These are phyloP conservation scores for Diaporthe longicolla DNA, from an alignment of 2,329 filamentous ascomycete species.

Conservation along the genomic window DNA sequence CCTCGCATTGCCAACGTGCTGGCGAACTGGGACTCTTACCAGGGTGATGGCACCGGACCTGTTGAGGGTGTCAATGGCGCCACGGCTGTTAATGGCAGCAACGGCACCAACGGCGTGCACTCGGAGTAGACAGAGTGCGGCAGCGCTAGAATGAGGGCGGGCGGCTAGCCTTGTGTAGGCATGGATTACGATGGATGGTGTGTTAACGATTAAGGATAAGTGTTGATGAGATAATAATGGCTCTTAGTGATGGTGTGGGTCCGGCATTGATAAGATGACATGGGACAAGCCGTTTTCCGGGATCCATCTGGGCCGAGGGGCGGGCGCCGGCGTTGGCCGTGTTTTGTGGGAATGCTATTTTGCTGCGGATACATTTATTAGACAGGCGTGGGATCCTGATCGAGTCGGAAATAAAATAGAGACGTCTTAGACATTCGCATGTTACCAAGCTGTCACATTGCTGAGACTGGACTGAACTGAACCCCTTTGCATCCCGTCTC, in stretches of 20 bases:
- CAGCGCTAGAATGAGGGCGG: no score
- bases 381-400: slow-evolving; percentile 26
- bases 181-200: slow-evolving; percentile 15
- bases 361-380: slow-evolving; percentile 29
- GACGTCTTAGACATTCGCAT: slow-evolving; percentile 33
- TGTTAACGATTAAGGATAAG: slow-evolving; percentile 20
- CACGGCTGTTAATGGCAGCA: slow-evolving; percentile 31
- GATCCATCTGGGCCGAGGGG: neutral
- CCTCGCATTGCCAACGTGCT: slow-evolving; percentile 83
- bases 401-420: slow-evolving; percentile 26
- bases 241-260: slow-evolving; percentile 29
- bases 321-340: slow-evolving; percentile 43
- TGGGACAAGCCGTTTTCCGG: slow-evolving; percentile 36
- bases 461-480: neutral
- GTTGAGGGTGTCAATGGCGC: slow-evolving; percentile 34
- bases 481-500: neutral
- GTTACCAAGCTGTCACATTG: slow-evolving; percentile 18
- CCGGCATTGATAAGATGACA: slow-evolving; percentile 26
- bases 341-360: slow-evolving; percentile 29
- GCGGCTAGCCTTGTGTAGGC: neutral
- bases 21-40: slow-evolving; percentile 88
- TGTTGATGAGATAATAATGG: slow-evolving; percentile 38
- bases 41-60: slow-evolving; percentile 60
- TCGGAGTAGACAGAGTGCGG: slow-evolving; percentile 16
- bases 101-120: slow-evolving; percentile 34